Evolutionary conservation across 2,329 filamentous ascomycete genomes (phyloP), one percentile per base, ranked within the genome.

Genomic region (Pyrenophora seminiperda): DNA sequence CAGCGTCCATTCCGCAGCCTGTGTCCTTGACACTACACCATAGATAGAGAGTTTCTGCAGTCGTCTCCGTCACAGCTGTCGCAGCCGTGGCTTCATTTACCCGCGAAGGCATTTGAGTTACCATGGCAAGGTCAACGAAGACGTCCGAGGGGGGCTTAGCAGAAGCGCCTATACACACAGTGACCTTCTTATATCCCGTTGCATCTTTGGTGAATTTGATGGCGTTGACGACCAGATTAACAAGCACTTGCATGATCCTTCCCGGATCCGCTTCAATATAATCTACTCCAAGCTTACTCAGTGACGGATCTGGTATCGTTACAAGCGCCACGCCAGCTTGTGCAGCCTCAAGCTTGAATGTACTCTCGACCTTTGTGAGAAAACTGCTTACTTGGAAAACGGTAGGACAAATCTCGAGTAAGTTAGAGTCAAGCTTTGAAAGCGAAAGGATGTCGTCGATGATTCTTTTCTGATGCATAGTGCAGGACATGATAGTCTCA

Each of bases 191-290:
- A 5, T 37, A 50, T 15, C 48, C 43, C 15, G 45, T 0, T 44
- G 45, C 36, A 54, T 60, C 29, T 50, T 56, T 13, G 3, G 66
- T 67, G 18, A 69, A 68, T 17, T 69, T 69, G 31, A 69, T 63
- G 2, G 66, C 64, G 34, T 69, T 69, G 4, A 61, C 63, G n/a
- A 69, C 38, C 17, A 69, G 53, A 34, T 69, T 69, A 31, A 69
- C 62, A 2, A 67, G 48, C 3, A 69, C 51, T 38, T 65, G 50
- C 27, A 55, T 47, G 7, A 61, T 41, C 20, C 57, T 38, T 2
- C 41, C 39, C 1, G 53, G 54, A 37, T 52, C 53, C 2, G 61
- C 50, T 9, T 53, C 32, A 1, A 60, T 46, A 17, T 18, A 43
- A 9, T 56, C 45, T 17, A 63, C 41, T 7, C 33, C 40, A n/a